Base-by-base conservation (phyloP, 805 yeast species). In the Yamadazyma laniorum region DNA sequence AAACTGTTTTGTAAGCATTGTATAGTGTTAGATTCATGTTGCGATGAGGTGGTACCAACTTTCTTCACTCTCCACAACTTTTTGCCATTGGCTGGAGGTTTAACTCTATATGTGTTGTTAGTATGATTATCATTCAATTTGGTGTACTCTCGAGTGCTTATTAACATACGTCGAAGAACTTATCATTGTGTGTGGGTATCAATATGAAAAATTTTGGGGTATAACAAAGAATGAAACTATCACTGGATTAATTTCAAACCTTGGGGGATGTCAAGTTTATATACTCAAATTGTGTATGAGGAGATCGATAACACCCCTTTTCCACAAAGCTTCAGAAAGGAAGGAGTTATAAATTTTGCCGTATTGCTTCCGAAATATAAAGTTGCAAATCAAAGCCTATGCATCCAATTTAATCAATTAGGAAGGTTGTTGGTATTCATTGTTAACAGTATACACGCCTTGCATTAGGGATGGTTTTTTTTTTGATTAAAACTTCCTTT, bases 31-130 rank as follows among this genome's bases (percentile, higher is more conserved):
- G 65, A 53, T 29, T 56, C 52, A 23, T 43, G 45, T 25, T 41
- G 43, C n/a, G 47, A 38, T 16, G 43, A 29, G 14, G 35, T 29
- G 12, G 39, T 34, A 25, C 34, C 34, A n/a, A 55, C 29, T 43
- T 62, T 56, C 49, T 61, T 66, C 31, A 67, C 70, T 55, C 73
- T 63, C 74, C 74, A 68, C 45, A 67, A 53, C 43, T 67, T 68
- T 39, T 60, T 67, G 27, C 74, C 74, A 48, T 67, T 67, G 41
- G 71, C 69, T 32, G 74, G 72, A 36, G 72, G 72, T 44, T 46
- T 50, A 31, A 45, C 32, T 40, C 40, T 37, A 28, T 23, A 25
- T 3, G n/a, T n/a, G n/a, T 5, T 12, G 33, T 37, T 37, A 35
- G 41, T 40, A 35, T 17, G 18, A 16, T 22, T 22, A 25, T 3